Evolutionary conservation across 2,329 filamentous ascomycete species (phyloP).

Genomic region (Botryotinia calthae): DNA sequence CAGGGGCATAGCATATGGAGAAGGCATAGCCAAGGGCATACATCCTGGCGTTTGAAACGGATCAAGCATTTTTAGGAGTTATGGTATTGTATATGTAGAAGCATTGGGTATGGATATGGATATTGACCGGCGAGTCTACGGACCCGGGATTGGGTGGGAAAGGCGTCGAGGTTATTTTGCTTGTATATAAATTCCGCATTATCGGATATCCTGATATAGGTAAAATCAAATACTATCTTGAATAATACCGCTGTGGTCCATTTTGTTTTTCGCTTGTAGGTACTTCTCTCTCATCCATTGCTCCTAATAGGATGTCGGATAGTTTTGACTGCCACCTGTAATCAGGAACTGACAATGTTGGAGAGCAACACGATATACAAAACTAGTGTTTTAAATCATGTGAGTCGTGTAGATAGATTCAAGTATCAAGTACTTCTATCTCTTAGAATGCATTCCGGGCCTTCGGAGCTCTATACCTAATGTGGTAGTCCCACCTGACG

Average conservation of each 20-base stretch:
- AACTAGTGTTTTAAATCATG: background rate
- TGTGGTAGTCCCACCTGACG: background rate
- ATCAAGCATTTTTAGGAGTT: slow-evolving; percentile 5
- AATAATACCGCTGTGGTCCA: too few species aligned
- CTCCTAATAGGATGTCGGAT: background rate
- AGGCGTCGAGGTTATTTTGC: slow-evolving; percentile 4
- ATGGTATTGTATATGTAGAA: background rate
- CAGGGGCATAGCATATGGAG: background rate
- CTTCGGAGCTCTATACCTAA: background rate
- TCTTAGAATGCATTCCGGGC: background rate
- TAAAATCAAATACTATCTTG: background rate
- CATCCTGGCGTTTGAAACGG: background rate
- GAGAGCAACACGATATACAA: background rate
- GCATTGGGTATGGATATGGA: slow-evolving; percentile 11
- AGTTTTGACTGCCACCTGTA: background rate
- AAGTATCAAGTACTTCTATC: background rate
- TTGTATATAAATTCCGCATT: background rate
- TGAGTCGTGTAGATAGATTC: too few species aligned
- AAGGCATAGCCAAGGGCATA: slow-evolving; percentile 1
- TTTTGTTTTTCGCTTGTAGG: background rate
- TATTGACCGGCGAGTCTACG: slow-evolving; percentile 30
- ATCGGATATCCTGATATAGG: background rate
- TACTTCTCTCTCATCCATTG: background rate
- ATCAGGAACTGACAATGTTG: background rate
- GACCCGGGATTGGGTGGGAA: slow-evolving; percentile 24